phyloP scores from a whole-genome alignment of 176 grass and related monocot genomes.

The Ananas comosus region DNA sequence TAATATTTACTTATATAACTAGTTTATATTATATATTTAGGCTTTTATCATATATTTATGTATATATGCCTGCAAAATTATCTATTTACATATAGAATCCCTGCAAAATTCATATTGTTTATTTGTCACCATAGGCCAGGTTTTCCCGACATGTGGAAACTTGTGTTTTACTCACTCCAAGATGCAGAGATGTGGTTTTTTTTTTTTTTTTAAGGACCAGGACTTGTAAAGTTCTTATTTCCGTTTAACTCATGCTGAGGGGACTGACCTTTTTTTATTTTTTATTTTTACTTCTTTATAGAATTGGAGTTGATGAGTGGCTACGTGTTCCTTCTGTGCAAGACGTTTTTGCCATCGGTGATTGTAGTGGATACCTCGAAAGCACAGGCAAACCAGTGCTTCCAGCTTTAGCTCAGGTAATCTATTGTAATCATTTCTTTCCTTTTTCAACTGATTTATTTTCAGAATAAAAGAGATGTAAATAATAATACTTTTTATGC shows the following conservation, averaged over 20 bases:
- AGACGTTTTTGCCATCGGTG: slow-evolving; percentile 84
- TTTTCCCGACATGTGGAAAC: not conserved
- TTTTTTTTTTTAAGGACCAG: too few relatives aligned
- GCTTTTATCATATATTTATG: not conserved
- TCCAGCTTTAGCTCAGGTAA: slow-evolving; percentile 93
- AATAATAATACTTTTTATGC: not conserved
- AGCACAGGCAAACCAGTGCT: slow-evolving; percentile 69
- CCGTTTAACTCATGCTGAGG: not conserved
- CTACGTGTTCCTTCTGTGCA: slow-evolving; percentile 60
- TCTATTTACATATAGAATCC: too few relatives aligned
- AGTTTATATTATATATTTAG: not conserved
- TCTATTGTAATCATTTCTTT: slow-evolving; percentile 7
- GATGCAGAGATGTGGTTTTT: too few relatives aligned
- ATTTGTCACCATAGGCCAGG: not conserved
- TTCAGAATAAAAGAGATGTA: not conserved
- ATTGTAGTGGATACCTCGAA: slow-evolving; percentile 85
- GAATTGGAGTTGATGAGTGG: slow-evolving; percentile 92
- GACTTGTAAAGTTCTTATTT: too few relatives aligned
- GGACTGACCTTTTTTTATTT: not conserved
- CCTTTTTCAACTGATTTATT: not conserved
- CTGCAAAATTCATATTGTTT: not conserved
- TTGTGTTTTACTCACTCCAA: too few relatives aligned
- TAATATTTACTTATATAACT: slow-evolving; percentile 31
- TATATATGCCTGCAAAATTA: too few relatives aligned
- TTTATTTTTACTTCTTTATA: slow-evolving; percentile 22